Evolutionary conservation across 2,329 filamentous ascomycete genomes (phyloP).

Genomic region (Anisogramma anomala): DNA sequence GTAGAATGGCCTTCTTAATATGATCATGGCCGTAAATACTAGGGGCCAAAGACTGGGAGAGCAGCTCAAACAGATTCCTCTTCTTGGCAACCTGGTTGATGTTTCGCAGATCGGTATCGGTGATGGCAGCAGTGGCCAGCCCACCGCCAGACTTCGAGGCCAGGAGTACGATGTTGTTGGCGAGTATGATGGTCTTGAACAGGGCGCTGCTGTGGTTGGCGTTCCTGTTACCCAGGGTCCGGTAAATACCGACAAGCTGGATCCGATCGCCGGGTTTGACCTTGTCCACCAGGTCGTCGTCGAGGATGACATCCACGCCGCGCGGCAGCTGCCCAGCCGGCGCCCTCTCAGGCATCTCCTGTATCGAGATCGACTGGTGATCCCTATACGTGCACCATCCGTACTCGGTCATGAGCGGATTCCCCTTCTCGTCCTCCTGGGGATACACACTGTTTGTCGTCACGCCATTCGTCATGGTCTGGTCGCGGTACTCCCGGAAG

Average conservation of each 20-base stretch:
- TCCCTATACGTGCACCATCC: constrained; percentile 92
- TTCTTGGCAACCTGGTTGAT: constrained; percentile 98
- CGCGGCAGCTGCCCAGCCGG: constrained; percentile 91
- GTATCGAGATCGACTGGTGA: constrained; percentile 94
- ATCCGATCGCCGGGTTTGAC: constrained; percentile 94
- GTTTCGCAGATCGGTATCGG: constrained; percentile 93
- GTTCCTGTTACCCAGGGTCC: constrained; percentile 89
- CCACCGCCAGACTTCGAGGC: constrained; percentile 95
- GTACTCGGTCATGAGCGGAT: constrained; percentile 88
- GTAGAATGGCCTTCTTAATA: constrained; percentile 92
- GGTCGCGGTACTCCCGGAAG: constrained; percentile 83
- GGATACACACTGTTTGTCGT: constrained; percentile 89
- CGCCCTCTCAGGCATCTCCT: constrained; percentile 97
- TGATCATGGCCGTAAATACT: constrained; percentile 96
- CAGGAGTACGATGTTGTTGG: constrained; percentile 88
- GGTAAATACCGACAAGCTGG: constrained; percentile 91
- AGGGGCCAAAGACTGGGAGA: constrained; percentile 87
- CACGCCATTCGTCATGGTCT: constrained; percentile 90
- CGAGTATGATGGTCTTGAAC: constrained; percentile 87
- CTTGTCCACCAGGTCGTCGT: constrained; percentile 89
- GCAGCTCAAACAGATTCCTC: constrained; percentile 80
- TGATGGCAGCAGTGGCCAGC: constrained; percentile 82
- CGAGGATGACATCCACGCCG: constrained; percentile 89
- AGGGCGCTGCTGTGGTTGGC: constrained; percentile 80
- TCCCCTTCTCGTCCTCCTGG: constrained; percentile 84